Evolutionary conservation across 345 rosid genomes (phyloP), one percentile per base, ranked within the genome.

Genomic region (Hirschfeldia incana): DNA sequence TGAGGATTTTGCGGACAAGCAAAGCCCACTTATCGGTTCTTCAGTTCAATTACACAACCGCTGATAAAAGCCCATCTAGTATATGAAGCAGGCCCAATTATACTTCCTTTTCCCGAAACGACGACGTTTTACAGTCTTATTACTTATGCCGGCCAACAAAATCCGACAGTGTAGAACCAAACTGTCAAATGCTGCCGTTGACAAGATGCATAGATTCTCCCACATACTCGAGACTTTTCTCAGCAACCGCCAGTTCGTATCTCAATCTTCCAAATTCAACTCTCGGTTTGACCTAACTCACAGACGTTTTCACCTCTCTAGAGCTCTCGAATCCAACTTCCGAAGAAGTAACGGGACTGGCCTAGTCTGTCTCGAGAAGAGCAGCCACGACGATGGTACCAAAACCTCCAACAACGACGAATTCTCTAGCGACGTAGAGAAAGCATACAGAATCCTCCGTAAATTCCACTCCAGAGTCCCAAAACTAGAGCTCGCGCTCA

Each of bases 341-440:
- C 53, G 76, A 16, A 59, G 15, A 53, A 66, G 77, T 29, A 75
- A 80, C 69, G 85, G 87, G 27, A 75, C 83, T 33, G 90, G 87
- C 58, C 80, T 91, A 59, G 88, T 91, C 49, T 75, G 83, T 73
- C 82, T 88, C 9, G 83, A 84, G 57, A 81, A 72, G 29, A 64
- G 67, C 62, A 64, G 65, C 62, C 64, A 79, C 34, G 69, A 46
- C 16, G 66, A 79, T 17, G 27, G 58, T n/a, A 42, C 81, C 9
- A 70, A 70, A 17, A 66, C 42, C 27, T 53, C 73, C 27, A 76
- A 79, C 6, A 53, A 67, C 72, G 92, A 91, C 60, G 94, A 91
- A 39, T 92, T 89, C 77, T 76, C 92, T 0, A 73, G 86, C 21
- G 98, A 94, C 78, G 96, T 93, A 55, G 98, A 94, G 53, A 94